phyloP scores from a whole-genome alignment of 768 basidiomycete species.

The Brasilioporus rufonigricans region DNA sequence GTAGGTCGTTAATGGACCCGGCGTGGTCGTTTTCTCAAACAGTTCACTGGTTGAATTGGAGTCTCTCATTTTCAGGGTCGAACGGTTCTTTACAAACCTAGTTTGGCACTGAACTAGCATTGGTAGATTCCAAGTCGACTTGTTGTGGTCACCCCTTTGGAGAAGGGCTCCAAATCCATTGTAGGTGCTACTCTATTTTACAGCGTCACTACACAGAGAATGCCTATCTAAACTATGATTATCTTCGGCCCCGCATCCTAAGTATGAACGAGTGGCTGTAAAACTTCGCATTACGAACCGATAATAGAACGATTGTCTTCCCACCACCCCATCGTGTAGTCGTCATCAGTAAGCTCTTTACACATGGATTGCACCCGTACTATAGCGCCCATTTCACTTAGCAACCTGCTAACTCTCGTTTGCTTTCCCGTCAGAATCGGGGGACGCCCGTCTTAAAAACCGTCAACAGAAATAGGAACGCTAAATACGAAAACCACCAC shows the following conservation, averaged over 20 bases:
- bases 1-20: not conserved
- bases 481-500: not conserved
- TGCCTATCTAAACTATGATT: not conserved
- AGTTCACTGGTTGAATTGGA: not conserved
- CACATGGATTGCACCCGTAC: not conserved
- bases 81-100: not conserved
- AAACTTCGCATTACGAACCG: not conserved
- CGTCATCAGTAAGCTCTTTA: not conserved
- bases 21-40: not conserved
- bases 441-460: not conserved
- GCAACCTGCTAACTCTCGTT: no score
- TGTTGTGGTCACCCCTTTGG: no score
- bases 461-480: not conserved
- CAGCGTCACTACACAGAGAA: not conserved
- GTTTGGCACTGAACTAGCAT: not conserved
- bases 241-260: not conserved
- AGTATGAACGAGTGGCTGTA: not conserved
- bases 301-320: not conserved
- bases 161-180: not conserved
- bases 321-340: not conserved
- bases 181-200: not conserved
- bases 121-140: not conserved
- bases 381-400: not conserved
- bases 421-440: not conserved
- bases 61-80: not conserved